Base-by-base conservation (phyloP, 805 yeast genomes). In the Phaffomyces antillensis region DNA sequence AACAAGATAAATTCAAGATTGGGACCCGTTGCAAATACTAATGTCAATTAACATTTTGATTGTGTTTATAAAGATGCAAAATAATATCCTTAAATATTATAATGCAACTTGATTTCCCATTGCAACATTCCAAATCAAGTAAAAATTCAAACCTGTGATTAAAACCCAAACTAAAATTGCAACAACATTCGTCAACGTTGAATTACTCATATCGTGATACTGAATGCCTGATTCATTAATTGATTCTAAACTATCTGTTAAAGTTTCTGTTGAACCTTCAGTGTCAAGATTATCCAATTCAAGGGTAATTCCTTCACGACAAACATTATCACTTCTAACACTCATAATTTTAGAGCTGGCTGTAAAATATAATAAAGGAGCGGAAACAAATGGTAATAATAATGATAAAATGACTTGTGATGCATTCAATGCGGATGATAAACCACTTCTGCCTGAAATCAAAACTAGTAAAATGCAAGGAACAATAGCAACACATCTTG, bases 371-470 rank as follows among this genome's bases (percentile, higher is more conserved):
- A 46, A 36, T 34, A 89, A 69, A 17, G 97, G 97, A 0, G 96
- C 96, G 34, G 87, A 78, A 13, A 89, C 93, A 54, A 87, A 80
- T 8, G 97, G 97, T 45, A 89, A 70, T 44, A 89, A 70, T 35
- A 89, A 60, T 2, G 91, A 81, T 35, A 89, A 71, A 18, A 87
- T 84, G 28, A 89, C 97, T 66, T 89, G 97, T 30, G 89, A 80
- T 2, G 84, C 85, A 60, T 89, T 90, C 53, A 89, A 71, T 15
- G 87, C 86, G 17, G 75, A 76, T 23, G 86, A 75, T 40, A 89
- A 66, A 0, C 96, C 96, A 54, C 80, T 83, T 51, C 96, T 75
- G 7, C 96, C 97, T 7, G 88, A 77, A 23, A 79, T 71, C 12
- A 80, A 54, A 1, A 88, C 89, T 41, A 89, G 80, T 23, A 84